Evolutionary conservation across 495 filamentous ascomycete genomes (phyloP).

Genomic region (Penicillium argentinense): DNA sequence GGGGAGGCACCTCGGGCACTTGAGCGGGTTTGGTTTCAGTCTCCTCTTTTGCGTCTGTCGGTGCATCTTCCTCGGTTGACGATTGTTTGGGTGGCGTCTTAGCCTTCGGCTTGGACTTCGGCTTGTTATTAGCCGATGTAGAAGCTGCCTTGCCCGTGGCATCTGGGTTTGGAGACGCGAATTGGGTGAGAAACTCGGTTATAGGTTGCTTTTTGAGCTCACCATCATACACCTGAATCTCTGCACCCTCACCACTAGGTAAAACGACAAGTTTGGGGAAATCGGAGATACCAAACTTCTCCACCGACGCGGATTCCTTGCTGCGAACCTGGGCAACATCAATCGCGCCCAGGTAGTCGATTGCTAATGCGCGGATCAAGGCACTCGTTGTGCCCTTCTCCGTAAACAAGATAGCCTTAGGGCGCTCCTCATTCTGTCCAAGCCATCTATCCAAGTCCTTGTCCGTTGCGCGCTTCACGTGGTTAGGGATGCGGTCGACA

Average conservation of each 20-base stretch:
- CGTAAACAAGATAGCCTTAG: conserved; percentile 91
- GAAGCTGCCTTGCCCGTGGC: conserved; percentile 26
- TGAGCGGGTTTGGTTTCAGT: conserved; percentile 45
- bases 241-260: conserved; percentile 67
- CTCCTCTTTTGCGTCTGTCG: conserved; percentile 44
- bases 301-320: conserved; percentile 71
- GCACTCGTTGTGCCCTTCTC: conserved; percentile 88
- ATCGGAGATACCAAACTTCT: conserved; percentile 71
- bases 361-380: conserved; percentile 78
- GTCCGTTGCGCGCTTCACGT: conserved; percentile 78
- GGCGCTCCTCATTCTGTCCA: conserved; percentile 64
- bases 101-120: conserved; percentile 48
- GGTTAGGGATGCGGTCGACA: conserved; percentile 83
- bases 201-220: conserved; percentile 84
- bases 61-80: conserved; percentile 36
- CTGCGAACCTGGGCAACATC: conserved; percentile 81
- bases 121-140: conserved; percentile 46
- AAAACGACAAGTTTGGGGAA: conserved; percentile 83
- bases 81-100: conserved; percentile 35
- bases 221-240: conserved; percentile 73
- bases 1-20: conserved; percentile 42
- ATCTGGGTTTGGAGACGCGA: conserved; percentile 71
- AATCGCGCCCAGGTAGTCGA: conserved; percentile 86
- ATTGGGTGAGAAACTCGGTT: conserved; percentile 79
- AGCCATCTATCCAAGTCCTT: conserved; percentile 79